Evolutionary conservation across 2,329 filamentous ascomycete species (phyloP).

Genomic region (Tolypocladium inflatum): DNA sequence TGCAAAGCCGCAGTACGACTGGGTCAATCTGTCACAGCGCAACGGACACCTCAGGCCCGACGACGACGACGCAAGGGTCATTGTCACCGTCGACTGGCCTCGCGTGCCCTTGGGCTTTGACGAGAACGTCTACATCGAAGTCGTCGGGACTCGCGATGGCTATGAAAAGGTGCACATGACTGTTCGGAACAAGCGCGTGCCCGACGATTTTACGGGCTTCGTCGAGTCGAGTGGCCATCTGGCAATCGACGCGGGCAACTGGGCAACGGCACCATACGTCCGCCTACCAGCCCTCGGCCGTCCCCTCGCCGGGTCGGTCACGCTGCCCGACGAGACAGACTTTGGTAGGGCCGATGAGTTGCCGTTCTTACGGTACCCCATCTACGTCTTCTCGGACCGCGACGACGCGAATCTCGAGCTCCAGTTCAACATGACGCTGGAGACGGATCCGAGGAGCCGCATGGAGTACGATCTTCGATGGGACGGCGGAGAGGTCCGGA

Average conservation of each 20-base stretch:
- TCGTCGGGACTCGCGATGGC: conserved; percentile 25
- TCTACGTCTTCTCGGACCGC: conserved; percentile 18
- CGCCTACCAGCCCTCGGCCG: conserved; percentile 20
- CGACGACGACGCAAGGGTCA: conserved; percentile 19
- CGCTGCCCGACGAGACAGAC: conserved; percentile 7
- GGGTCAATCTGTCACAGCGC: conserved; percentile 17
- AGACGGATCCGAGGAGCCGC: conserved; percentile 37
- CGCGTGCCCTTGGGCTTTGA: conserved; percentile 29
- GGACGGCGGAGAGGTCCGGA: conserved; percentile 26
- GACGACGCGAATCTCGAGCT: conserved; percentile 16
- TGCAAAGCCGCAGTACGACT: conserved; percentile 20
- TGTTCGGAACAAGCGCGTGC: conserved; percentile 12
- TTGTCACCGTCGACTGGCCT: conserved; percentile 21
- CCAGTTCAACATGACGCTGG: conserved; percentile 32
- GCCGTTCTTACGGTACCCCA: conserved; percentile 16
- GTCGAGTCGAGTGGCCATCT: conserved; percentile 23
- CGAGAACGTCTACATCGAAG: conserved; percentile 27
- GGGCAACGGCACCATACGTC: conserved; percentile 13
- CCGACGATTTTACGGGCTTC: conserved; percentile 23
- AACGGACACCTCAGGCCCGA: conserved; percentile 19
- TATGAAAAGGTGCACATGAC: conserved; percentile 24
- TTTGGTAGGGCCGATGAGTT: conserved; percentile 7
- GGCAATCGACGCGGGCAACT: conserved; percentile 22
- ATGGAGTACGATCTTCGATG: conserved; percentile 41
- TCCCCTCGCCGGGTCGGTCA: conserved; percentile 11